A percentile compares a stretch with the other conserved stretches of the same genome.
Evolutionary conservation across 306 rosid genomes (phyloP).

Genomic region (Geum urbanum): DNA sequence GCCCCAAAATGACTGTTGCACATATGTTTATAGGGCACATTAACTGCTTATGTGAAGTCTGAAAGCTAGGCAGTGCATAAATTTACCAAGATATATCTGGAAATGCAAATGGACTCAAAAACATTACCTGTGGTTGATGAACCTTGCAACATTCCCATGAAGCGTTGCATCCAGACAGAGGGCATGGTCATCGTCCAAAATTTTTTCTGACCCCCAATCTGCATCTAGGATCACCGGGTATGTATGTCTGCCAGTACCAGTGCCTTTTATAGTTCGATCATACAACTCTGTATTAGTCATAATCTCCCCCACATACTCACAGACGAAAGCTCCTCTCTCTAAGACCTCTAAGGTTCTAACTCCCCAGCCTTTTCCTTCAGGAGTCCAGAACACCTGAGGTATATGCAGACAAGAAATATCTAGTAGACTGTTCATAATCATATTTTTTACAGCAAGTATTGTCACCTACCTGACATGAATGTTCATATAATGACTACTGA

Average conservation of each 20-base stretch:
- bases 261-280: slow-evolving; percentile 41
- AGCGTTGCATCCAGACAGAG: slow-evolving; percentile 86
- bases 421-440: not conserved
- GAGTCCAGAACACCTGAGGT: slow-evolving; percentile 64
- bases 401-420: slow-evolving; percentile 2
- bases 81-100: not conserved
- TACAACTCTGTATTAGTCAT: slow-evolving; percentile 71
- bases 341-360: slow-evolving; percentile 68
- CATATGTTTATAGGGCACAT: not conserved
- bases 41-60: not conserved
- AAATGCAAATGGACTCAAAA: not conserved
- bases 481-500: not conserved
- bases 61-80: not conserved
- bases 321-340: slow-evolving; percentile 71
- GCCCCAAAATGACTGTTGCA: not conserved
- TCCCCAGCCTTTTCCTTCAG: slow-evolving; percentile 88
- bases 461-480: not conserved
- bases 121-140: slow-evolving; percentile 82
- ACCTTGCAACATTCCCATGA: slow-evolving; percentile 87
- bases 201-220: slow-evolving; percentile 83
- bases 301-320: slow-evolving; percentile 84
- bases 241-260: slow-evolving; percentile 60
- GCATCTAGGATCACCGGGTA: slow-evolving; percentile 89
- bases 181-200: slow-evolving; percentile 74
- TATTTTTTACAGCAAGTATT: not conserved